Evolutionary conservation across 352 stramenopile species (phyloP), one percentile per base, ranked within the genome.

Genomic region (Globisporangium acanthophoron): DNA sequence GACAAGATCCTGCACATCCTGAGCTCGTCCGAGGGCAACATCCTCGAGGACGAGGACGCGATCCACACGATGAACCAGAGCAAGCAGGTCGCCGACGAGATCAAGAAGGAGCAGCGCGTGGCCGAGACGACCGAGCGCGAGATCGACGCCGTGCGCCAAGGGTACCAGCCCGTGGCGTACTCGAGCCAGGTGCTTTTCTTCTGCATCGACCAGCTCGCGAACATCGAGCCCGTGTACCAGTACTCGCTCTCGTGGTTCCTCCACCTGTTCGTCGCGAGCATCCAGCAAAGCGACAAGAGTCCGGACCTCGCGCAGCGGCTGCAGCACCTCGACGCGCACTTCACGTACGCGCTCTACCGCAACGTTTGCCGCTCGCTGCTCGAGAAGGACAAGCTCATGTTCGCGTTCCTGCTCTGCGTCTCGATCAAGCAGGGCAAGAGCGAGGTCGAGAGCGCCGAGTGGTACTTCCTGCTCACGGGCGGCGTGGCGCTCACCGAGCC

Each of bases 331-430:
- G 79, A 94, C 54, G 66, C 69, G 5, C 86, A 97, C 67, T 97
- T 97, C 67, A 96, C 85, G 18, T 97, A 95, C 58, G 94, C 90
- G 43, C 71, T 97, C 0, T 97, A 97, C 69, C 72, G 86, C 48
- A 97, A 97, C 62, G 90, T 97, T 46, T 97, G 90, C 61, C 88
- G 90, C 31, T 97, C 89, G 21, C 71, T 97, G 29, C 69, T 97
- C 21, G 91, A 97, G 52, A 97, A 97, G 62, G 91, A 97, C 69
- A 97, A 97, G 53, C 78, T 97, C 33, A 91, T 97, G 71, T 97
- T 97, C 53, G 93, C 88, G 1, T 97, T 97, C 60, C 52, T 97
- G 56, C 64, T 97, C 12, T 95, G 85, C 20, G 84, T 92, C 46
- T 88, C 80, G 3, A 95, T 96, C 72, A 90, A 92, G 62, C 77